Base-by-base conservation (phyloP, 805 yeast genomes). In the Saccharomycopsis synnaedendra region DNA sequence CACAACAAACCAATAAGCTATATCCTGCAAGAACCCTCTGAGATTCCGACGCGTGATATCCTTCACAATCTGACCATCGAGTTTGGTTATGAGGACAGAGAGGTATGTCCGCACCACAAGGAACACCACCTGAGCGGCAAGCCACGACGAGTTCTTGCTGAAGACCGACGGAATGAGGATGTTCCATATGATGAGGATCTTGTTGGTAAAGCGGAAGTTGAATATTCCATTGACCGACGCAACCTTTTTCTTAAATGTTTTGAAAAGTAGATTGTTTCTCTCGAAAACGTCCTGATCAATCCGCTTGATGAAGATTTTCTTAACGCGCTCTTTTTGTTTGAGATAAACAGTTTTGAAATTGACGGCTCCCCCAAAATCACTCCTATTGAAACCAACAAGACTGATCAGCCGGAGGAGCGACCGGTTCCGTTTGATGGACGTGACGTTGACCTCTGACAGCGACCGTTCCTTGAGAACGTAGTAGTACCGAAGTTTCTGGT, bases 21-120 rank as follows among this genome's bases (percentile, higher is more conserved):
- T 69, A 61, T 89, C 96, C 50, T 85, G 69, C 39, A 79, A 62
- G 57, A 89, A 89, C 46, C 81, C 80, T 55, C 69, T 74, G 19
- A 88, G 86, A 54, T 82, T 78, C 11, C 88, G 87, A 11, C 87
- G 81, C 55, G 89, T 86, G 59, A 89, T 75, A 62, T 88, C 90
- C 61, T 85, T 82, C 41, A 88, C 96, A 44, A 89, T 83, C 61
- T 85, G 90, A 57, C 96, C 97, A 62, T 89, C 97, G 44, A 89
- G 69, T 60, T 82, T 82, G 3, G 97, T 94, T 33, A 89, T 87
- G 49, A 88, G 66, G 48, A 89, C 70, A 32, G 93, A 82, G 51
- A 89, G 70, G 83, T 89, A 89, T 0, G 97, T 89, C 63, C 97
- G 72, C 54, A 86, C 70, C 28, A 86, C 68, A 39, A 89, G 70